Evolutionary conservation across 495 filamentous ascomycete genomes (phyloP).

Genomic region (Astrocystis sublimbata): DNA sequence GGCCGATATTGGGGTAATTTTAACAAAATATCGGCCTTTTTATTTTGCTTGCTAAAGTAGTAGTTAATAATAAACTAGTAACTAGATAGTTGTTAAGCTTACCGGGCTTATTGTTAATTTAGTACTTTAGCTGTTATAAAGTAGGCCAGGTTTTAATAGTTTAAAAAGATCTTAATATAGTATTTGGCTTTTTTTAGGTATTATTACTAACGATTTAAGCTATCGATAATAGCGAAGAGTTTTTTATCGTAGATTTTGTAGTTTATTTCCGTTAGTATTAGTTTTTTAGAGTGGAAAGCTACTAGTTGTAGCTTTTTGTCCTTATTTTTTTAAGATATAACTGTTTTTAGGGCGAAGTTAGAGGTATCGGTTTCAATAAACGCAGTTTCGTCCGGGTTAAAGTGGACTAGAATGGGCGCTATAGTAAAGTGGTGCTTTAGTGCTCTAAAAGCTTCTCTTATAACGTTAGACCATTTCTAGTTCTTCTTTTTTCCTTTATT

Average conservation of each 20-base stretch:
- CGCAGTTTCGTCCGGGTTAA: neutral
- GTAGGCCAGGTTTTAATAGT: too few species aligned
- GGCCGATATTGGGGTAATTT: too few species aligned
- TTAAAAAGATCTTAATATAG: too few species aligned
- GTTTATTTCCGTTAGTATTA: neutral
- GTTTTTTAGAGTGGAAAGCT: neutral
- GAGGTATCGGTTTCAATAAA: neutral
- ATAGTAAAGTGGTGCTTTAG: neutral
- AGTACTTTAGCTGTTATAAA: too few species aligned
- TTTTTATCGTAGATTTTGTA: constrained; percentile 3
- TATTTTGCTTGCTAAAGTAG: too few species aligned
- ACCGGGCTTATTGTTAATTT: too few species aligned
- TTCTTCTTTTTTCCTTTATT: neutral
- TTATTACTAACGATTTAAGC: neutral
- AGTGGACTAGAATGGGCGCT: neutral
- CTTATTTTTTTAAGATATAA: neutral
- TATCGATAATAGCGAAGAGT: neutral
- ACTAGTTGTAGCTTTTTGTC: neutral
- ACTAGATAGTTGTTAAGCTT: too few species aligned
- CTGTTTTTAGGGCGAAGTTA: too few species aligned
- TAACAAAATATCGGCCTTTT: too few species aligned
- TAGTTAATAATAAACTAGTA: too few species aligned
- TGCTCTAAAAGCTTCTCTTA: neutral
- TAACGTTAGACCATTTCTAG: neutral
- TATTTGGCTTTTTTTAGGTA: too few species aligned